Base-by-base conservation (phyloP, 768 basidiomycete genomes). In the Pleurotus djamor region DNA sequence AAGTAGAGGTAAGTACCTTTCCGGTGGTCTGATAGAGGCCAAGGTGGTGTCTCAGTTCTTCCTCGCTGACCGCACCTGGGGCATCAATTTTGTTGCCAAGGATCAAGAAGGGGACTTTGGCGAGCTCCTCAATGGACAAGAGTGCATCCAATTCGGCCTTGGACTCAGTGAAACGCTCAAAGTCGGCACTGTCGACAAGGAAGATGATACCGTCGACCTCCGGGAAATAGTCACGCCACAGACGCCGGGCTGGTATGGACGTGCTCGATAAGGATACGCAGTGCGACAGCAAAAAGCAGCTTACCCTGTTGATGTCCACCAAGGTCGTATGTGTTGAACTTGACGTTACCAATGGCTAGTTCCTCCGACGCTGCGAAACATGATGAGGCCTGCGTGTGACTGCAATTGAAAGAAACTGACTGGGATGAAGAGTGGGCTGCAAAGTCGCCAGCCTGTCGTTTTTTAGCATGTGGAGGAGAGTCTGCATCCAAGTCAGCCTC, bases 61-160 rank as follows among this genome's bases (percentile, higher is more conserved):
- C 96, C 76, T 99, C 97, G 62, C 91, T 93, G 63, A 99, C 96
- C 41, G 97, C 97, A 41, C 95, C 94, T 4, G 90, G 86, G n/a
- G 96, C 96, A 69, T 98, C 97, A 68, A 99, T 99, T 86, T 99
- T 98, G 84, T 99, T 99, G 47, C 97, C 97, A 50, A 98, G 88
- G 60, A 99, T 85, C 58, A 99, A 86, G 91, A 99, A 98, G 48
- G 97, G 97, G 36, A 99, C 96, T 74, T 94, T 96, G 62, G 88
- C 78, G 62, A 98, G 88, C 69, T 96, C 90, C 75, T 98, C 97
- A 64, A 98, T 98, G 34, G 91, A 89, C 60, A 99, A 86, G 63
- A 99, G 86, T 5, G 95, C 91, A 70, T 98, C 96, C 49, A 99
- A 87, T 75, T 99, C 97, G 10, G 94, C 95, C 74, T 98, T 98